These are phyloP conservation scores for Oemleria cerasiformis DNA, from an alignment of 306 rosid species.

Conservation along the genomic window DNA sequence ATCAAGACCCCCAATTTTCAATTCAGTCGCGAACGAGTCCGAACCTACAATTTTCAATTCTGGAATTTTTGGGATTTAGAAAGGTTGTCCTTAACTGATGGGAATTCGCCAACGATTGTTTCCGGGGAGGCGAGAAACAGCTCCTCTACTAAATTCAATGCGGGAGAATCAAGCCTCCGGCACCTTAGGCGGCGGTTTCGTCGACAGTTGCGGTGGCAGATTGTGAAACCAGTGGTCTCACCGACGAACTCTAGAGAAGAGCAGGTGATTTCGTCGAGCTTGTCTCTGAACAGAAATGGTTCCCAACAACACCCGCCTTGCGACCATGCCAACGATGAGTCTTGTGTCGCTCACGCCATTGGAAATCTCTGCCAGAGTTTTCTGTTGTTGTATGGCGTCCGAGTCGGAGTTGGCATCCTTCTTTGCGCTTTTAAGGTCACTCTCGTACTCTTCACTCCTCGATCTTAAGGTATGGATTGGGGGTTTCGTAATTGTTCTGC, in stretches of 20 bases:
- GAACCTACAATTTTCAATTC: background rate
- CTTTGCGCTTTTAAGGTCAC: too few relatives aligned
- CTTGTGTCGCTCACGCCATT: too few relatives aligned
- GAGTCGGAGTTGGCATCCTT: too few relatives aligned
- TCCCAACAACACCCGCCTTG: too few relatives aligned
- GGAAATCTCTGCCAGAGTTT: too few relatives aligned
- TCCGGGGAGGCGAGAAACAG: conserved; percentile 60
- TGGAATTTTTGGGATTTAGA: conserved; percentile 59
- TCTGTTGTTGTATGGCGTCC: too few relatives aligned
- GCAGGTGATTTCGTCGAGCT: conserved; percentile 58
- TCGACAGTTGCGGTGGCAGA: conserved; percentile 27
- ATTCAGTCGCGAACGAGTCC: too few relatives aligned
- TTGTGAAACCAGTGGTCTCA: conserved; percentile 34
- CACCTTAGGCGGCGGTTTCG: background rate
- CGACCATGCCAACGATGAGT: too few relatives aligned
- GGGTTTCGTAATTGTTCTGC: too few relatives aligned
- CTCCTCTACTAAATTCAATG: conserved; percentile 79
- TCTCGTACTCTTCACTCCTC: too few relatives aligned
- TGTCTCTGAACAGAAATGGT: conserved; percentile 50
- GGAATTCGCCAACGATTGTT: conserved; percentile 81
- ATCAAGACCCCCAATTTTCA: too few relatives aligned
- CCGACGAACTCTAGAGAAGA: conserved; percentile 74
- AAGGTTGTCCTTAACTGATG: conserved; percentile 88
- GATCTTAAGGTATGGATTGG: too few relatives aligned
- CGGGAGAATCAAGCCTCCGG: conserved; percentile 43